phyloP scores from a whole-genome alignment of 2,329 filamentous ascomycete genomes.

The Tolypocladium nubicola region DNA sequence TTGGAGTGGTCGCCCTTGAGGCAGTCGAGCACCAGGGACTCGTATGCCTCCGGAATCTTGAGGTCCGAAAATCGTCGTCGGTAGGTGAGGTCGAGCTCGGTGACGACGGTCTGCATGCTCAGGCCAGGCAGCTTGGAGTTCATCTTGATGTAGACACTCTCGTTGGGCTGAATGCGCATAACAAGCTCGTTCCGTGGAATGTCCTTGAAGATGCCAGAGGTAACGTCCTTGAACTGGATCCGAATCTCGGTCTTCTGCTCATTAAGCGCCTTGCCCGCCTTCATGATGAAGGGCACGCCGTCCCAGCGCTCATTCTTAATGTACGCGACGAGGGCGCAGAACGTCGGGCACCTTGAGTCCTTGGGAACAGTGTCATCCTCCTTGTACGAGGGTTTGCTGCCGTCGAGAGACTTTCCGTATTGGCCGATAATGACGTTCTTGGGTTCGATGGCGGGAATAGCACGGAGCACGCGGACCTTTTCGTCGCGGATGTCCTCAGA shows the following conservation, averaged over 20 bases:
- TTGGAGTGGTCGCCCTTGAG: conserved; percentile 99
- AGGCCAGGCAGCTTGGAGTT: conserved; percentile 98
- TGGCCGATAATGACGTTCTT: conserved; percentile 99
- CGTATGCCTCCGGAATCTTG: conserved; percentile 98
- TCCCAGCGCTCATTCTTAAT: conserved; percentile 99
- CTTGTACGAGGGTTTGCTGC: conserved; percentile 94
- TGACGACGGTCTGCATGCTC: conserved; percentile 99
- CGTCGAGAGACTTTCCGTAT: conserved; percentile 92
- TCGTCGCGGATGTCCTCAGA: conserved; percentile 97
- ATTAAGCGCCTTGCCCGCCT: conserved; percentile 96
- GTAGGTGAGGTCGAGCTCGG: conserved; percentile 96
- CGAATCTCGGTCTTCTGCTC: conserved; percentile 99
- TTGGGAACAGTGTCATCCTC: conserved; percentile 97
- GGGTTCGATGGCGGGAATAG: conserved; percentile 88
- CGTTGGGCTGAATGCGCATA: conserved; percentile 98
- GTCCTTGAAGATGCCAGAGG: conserved; percentile 98
- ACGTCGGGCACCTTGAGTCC: conserved; percentile 94
- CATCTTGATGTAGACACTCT: conserved; percentile 99
- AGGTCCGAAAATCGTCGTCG: conserved; percentile 96
- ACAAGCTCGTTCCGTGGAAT: conserved; percentile 98
- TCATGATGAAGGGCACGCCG: conserved; percentile 97
- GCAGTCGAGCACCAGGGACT: conserved; percentile 92
- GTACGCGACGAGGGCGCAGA: conserved; percentile 93
- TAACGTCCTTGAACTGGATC: conserved; percentile 99
- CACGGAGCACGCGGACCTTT: conserved; percentile 91